A percentile compares a stretch with the other conserved stretches of the same genome.
Conservation (phyloP, 2,329 filamentous ascomycete species). For the Colletotrichum higginsianum region DNA sequence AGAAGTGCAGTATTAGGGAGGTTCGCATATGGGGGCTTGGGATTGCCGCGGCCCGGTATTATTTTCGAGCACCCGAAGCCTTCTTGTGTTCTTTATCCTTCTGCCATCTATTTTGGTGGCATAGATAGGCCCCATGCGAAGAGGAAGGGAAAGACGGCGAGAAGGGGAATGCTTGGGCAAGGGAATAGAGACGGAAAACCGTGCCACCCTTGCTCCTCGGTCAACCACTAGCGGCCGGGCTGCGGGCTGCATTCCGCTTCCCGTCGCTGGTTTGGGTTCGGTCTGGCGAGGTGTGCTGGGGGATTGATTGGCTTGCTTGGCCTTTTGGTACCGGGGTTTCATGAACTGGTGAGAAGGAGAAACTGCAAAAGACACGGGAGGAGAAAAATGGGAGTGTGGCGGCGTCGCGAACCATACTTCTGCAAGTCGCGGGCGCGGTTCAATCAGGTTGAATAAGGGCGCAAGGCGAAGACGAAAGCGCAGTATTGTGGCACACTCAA, state of each 20-base stretch:
- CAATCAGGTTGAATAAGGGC: not conserved
- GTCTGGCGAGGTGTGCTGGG: slow-evolving; percentile 13
- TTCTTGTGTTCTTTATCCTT: slow-evolving; percentile 5
- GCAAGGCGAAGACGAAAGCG: slow-evolving; percentile 4
- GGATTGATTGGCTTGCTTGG: not conserved
- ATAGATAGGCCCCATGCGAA: slow-evolving; percentile 21
- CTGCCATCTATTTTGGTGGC: not conserved
- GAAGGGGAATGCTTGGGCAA: not conserved
- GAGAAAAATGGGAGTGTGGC: not conserved
- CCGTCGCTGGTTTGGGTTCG: slow-evolving; percentile 23
- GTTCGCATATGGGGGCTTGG: slow-evolving; percentile 20
- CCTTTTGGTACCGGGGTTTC: not conserved
- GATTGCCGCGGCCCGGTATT: slow-evolving; percentile 16
- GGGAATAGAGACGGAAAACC: slow-evolving; percentile 21
- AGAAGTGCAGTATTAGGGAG: slow-evolving; percentile 4
- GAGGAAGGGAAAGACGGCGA: not conserved
- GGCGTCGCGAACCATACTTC: not conserved
- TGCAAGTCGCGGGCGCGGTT: slow-evolving; percentile 18
- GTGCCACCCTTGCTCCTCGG: slow-evolving; percentile 37
- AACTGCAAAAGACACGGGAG: not conserved
- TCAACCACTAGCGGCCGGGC: slow-evolving; percentile 13
- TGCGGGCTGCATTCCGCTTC: slow-evolving; percentile 29
- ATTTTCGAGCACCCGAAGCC: not conserved
- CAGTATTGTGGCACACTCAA: slow-evolving; percentile 1
- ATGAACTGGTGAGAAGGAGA: not conserved